phyloP scores from a whole-genome alignment of 2,329 filamentous ascomycete genomes.

The Zymoseptoria pseudotritici region DNA sequence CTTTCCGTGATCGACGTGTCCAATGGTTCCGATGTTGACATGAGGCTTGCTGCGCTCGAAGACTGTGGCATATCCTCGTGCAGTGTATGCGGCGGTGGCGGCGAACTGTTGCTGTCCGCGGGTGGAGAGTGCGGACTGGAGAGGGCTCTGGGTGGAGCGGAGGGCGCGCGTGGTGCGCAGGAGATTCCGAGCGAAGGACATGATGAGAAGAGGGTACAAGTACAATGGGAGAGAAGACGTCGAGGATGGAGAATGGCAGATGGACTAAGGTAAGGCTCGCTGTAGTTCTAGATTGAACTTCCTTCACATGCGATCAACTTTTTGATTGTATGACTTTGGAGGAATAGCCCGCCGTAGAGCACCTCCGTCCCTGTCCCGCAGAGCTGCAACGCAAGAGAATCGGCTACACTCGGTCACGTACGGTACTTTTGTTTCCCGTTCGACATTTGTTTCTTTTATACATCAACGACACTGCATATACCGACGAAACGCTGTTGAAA shows the following conservation, averaged over 20 bases:
- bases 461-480: not conserved
- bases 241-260: not conserved
- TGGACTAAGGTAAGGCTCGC: not conserved
- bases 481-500: not conserved
- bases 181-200: constrained; percentile 73
- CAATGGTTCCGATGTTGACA: constrained; percentile 98
- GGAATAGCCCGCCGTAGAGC: not conserved
- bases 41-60: constrained; percentile 93
- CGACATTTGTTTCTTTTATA: not conserved
- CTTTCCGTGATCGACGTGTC: constrained; percentile 99
- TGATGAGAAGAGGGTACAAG: constrained; percentile 41
- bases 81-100: constrained; percentile 45
- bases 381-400: not conserved
- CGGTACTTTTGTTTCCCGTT: not conserved
- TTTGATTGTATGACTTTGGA: not conserved
- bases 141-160: constrained; percentile 61
- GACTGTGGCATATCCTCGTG: constrained; percentile 51
- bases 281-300: not conserved
- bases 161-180: constrained; percentile 76
- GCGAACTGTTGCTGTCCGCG: constrained; percentile 58
- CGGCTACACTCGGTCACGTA: not conserved
- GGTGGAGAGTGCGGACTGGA: constrained; percentile 61
- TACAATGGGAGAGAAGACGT: constrained; percentile 2
- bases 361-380: not conserved
- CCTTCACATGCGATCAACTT: not conserved